Conservation (phyloP, 75 land plant species). For the Adiantum capillusveneris region DNA sequence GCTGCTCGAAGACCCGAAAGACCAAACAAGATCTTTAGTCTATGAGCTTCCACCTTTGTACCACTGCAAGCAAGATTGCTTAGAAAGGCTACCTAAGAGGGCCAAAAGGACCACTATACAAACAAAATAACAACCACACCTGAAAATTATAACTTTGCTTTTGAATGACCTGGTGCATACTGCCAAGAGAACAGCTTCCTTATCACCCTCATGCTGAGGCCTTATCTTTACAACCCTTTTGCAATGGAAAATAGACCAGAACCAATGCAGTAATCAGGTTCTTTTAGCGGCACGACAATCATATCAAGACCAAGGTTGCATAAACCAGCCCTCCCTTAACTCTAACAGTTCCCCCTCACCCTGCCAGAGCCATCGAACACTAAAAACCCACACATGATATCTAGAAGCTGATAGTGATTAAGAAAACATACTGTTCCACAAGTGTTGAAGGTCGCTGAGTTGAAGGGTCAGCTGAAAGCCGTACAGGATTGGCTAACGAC, state of each 20-base stretch:
- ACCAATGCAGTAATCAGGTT: no score
- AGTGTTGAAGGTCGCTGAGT: slow-evolving; percentile 72
- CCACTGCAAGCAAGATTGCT: slow-evolving; percentile 48
- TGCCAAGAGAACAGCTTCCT: slow-evolving; percentile 85
- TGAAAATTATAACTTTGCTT: slow-evolving; percentile 87
- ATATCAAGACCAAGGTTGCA: no score
- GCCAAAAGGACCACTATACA: not conserved
- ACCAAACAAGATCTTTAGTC: slow-evolving; percentile 90
- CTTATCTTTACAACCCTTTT: slow-evolving; percentile 81
- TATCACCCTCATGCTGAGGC: slow-evolving; percentile 72
- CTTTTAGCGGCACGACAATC: no score
- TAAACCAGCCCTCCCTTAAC: no score
- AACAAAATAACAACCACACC: slow-evolving; percentile 26
- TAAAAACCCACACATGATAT: no score
- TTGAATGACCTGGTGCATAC: slow-evolving; percentile 76
- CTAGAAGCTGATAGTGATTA: no score
- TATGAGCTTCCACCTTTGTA: slow-evolving; percentile 87
- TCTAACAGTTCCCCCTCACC: no score
- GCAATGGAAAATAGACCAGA: no score
- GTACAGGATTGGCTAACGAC: slow-evolving; percentile 69
- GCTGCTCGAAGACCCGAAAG: slow-evolving; percentile 85
- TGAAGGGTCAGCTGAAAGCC: slow-evolving; percentile 91
- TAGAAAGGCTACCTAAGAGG: not conserved
- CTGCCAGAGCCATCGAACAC: no score
- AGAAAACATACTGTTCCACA: slow-evolving; percentile 65